A percentile compares a stretch with the other conserved stretches of the same genome.
phyloP scores from a whole-genome alignment of 2,329 filamentous ascomycete genomes.

The Curvularia spicifera region DNA sequence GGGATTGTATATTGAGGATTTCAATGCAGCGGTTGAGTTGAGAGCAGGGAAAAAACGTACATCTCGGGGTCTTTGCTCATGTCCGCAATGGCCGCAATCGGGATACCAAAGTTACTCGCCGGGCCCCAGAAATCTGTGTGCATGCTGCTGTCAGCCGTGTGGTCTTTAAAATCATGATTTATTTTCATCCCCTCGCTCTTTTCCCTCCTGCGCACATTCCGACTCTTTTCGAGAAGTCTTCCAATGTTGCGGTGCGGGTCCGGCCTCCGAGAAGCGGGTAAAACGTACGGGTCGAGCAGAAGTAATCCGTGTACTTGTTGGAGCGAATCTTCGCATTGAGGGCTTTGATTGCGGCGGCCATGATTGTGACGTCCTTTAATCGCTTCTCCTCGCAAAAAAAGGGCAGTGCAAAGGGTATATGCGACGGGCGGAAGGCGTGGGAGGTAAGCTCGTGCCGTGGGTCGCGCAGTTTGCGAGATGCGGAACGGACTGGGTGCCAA shows the following conservation, averaged over 20 bases:
- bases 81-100: constrained; percentile 61
- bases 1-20: background rate
- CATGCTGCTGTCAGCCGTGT: constrained; percentile 12
- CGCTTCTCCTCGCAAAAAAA: constrained; percentile 1
- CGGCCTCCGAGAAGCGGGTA: constrained; percentile 11
- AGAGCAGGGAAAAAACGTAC: constrained; percentile 41
- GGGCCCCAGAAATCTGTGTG: constrained; percentile 59
- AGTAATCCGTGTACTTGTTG: constrained; percentile 58
- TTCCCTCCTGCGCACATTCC: constrained; percentile 3
- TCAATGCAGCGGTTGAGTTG: background rate
- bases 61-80: constrained; percentile 61
- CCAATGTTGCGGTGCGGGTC: background rate
- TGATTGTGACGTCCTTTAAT: constrained; percentile 36
- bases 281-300: constrained; percentile 61
- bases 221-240: background rate
- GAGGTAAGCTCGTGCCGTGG: constrained; percentile 13
- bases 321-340: constrained; percentile 61
- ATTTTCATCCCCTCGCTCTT: background rate
- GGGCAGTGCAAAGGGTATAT: constrained; percentile 1
- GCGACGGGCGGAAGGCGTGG: constrained; percentile 11
- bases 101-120: constrained; percentile 61
- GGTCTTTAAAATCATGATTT: background rate
- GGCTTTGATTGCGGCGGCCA: constrained; percentile 62
- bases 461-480: constrained; percentile 15
- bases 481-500: constrained; percentile 20